phyloP scores from a whole-genome alignment of 345 rosid species.

The Tarenaya hassleriana region DNA sequence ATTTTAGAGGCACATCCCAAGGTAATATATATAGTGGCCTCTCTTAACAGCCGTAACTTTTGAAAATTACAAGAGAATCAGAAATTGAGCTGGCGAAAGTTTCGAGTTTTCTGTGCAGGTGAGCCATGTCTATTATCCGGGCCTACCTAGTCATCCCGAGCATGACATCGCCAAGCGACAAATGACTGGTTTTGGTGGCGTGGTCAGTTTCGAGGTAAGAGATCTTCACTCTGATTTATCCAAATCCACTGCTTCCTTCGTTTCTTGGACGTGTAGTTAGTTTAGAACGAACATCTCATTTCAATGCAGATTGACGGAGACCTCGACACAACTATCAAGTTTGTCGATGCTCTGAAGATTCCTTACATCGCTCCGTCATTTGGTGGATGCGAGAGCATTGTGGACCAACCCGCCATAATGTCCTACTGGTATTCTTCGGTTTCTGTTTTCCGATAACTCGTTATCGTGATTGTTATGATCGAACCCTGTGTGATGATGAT shows the following conservation, averaged over 20 bases:
- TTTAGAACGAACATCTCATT: constrained; percentile 14
- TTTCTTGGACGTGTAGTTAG: too few relatives aligned
- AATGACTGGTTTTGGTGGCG: constrained; percentile 99
- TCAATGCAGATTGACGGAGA: constrained; percentile 71
- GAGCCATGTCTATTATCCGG: constrained; percentile 84
- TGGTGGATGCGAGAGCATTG: constrained; percentile 97
- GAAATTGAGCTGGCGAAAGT: too few relatives aligned
- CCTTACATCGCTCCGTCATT: constrained; percentile 98
- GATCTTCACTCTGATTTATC: constrained; percentile 2
- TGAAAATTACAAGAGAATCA: too few relatives aligned
- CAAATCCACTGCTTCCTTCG: neutral
- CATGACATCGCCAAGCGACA: constrained; percentile 83
- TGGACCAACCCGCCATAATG: constrained; percentile 98
- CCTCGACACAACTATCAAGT: constrained; percentile 55
- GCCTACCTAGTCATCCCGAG: constrained; percentile 90
- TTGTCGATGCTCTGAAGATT: constrained; percentile 80
- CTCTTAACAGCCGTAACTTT: neutral
- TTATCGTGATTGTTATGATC: neutral
- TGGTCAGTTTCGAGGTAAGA: constrained; percentile 94
- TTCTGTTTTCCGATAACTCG: neutral
- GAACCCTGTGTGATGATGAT: neutral
- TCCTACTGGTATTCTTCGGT: constrained; percentile 71
- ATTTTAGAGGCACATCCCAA: constrained; percentile 99
- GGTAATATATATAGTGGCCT: constrained; percentile 35
- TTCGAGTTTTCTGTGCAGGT: constrained; percentile 49